Evolutionary conservation across 169 alveolate species (phyloP).

Genomic region (Eimeria praecox): DNA sequence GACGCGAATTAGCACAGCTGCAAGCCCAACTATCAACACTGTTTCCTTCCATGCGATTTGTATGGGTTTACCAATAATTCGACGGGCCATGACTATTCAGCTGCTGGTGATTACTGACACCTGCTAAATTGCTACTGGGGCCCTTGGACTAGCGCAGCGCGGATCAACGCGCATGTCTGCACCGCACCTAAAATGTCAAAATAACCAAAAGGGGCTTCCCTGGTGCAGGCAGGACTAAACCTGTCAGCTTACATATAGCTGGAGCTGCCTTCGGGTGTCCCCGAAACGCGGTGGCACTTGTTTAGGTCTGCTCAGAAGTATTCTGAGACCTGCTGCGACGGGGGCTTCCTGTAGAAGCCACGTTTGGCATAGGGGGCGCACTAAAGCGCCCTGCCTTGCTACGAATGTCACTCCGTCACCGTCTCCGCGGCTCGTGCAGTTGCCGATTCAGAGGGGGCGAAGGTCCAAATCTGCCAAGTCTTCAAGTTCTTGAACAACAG

Average conservation of each 20-base stretch:
- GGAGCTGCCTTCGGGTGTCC: background rate
- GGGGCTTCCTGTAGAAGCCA: background rate
- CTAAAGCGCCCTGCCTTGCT: background rate
- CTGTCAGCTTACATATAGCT: background rate
- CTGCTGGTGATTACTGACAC: constrained; percentile 40
- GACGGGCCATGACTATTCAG: background rate
- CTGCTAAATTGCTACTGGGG: constrained; percentile 39
- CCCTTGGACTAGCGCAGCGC: background rate
- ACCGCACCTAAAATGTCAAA: constrained; percentile 5
- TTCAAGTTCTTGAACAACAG: constrained; percentile 68
- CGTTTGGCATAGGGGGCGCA: background rate
- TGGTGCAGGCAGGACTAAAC: constrained; percentile 14
- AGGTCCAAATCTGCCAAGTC: constrained; percentile 80
- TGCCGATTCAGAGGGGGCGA: constrained; percentile 33
- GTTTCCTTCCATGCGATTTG: background rate
- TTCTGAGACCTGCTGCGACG: background rate
- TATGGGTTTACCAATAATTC: constrained; percentile 13
- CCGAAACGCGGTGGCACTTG: background rate
- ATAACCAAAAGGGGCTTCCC: background rate
- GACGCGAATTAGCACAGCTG: background rate
- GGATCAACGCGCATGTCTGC: background rate
- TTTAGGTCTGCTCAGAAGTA: background rate
- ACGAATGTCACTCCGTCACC: background rate
- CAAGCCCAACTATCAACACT: background rate
- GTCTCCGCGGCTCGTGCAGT: constrained; percentile 24